These are phyloP conservation scores for Lenzites betulinus DNA, from an alignment of 768 basidiomycete species.

Conservation along the genomic window DNA sequence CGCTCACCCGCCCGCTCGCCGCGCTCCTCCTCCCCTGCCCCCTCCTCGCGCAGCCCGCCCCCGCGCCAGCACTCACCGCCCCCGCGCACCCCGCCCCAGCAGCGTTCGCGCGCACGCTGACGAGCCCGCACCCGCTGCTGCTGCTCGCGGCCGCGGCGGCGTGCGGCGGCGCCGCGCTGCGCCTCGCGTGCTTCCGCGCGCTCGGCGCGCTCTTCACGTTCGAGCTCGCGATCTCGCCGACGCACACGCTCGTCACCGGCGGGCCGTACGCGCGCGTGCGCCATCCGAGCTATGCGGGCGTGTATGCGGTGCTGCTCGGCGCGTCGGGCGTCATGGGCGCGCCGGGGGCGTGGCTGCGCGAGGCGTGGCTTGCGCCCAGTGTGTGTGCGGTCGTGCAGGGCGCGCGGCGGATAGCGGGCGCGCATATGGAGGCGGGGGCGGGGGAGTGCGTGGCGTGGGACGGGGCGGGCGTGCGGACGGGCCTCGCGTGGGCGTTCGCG, in stretches of 20 bases:
- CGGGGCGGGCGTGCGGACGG: conserved; percentile 2
- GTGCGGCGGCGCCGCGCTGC: conserved; percentile 33
- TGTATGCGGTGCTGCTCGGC: conserved; percentile 33
- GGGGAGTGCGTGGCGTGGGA: not conserved
- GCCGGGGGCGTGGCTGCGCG: conserved; percentile 27
- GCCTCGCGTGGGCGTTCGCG: conserved; percentile 22
- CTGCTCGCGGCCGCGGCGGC: conserved; percentile 35
- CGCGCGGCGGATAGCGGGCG: not conserved
- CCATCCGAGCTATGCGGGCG: conserved; percentile 42
- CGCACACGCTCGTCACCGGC: conserved; percentile 40
- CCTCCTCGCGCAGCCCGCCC: not conserved
- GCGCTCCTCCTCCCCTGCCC: conserved; percentile 14
- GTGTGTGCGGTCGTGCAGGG: not conserved
- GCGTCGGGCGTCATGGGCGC: conserved; percentile 24
- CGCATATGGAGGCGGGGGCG: not conserved
- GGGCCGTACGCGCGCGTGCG: conserved; percentile 45
- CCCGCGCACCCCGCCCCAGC: not conserved
- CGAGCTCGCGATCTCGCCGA: conserved; percentile 37
- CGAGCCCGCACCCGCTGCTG: conserved; percentile 23
- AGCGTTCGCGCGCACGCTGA: conserved; percentile 2
- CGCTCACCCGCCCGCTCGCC: conserved; percentile 16
- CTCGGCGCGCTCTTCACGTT: conserved; percentile 44
- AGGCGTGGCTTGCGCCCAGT: conserved; percentile 21
- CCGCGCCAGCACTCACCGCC: not conserved
- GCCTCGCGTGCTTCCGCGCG: conserved; percentile 40